Evolutionary conservation across 2,329 filamentous ascomycete species (phyloP).

Genomic region (Plenodomus tracheiphilus): DNA sequence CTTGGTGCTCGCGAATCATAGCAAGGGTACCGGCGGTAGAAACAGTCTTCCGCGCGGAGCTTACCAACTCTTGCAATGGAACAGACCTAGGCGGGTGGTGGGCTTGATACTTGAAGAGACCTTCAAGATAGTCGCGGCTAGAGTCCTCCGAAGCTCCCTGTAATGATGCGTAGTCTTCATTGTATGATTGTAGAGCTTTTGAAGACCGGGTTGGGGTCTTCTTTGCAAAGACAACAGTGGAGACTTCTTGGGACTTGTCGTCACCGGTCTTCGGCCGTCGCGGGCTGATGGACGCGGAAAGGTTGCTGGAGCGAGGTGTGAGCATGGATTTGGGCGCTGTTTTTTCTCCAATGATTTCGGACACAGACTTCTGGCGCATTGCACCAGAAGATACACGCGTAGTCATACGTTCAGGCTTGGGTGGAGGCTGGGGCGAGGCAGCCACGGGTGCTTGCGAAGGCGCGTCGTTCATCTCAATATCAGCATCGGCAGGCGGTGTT

Average conservation of each 20-base stretch:
- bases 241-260: constrained; percentile 64
- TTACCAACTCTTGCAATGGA: constrained; percentile 70
- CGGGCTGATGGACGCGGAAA: constrained; percentile 30
- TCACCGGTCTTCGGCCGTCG: constrained; percentile 24
- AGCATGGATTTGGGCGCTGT: constrained; percentile 52
- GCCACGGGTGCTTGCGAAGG: constrained; percentile 6
- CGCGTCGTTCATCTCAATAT: constrained; percentile 40
- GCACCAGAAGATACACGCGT: constrained; percentile 72
- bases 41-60: constrained; percentile 85
- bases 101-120: constrained; percentile 61
- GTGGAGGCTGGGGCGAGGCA: constrained; percentile 27
- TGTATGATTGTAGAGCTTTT: constrained; percentile 38
- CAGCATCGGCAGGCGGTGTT: constrained; percentile 41
- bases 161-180: constrained; percentile 48
- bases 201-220: constrained; percentile 45
- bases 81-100: constrained; percentile 59
- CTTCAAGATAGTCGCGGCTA: constrained; percentile 63
- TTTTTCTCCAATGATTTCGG: constrained; percentile 69
- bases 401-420: constrained; percentile 60
- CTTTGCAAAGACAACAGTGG: constrained; percentile 78
- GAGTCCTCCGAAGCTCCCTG: constrained; percentile 53
- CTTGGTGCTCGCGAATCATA: constrained; percentile 81
- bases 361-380: constrained; percentile 72
- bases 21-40: constrained; percentile 83
- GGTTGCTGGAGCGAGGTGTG: constrained; percentile 36